Base-by-base conservation (phyloP, 1,284 basidiomycete species). In the Ceratobasidium sp. region DNA sequence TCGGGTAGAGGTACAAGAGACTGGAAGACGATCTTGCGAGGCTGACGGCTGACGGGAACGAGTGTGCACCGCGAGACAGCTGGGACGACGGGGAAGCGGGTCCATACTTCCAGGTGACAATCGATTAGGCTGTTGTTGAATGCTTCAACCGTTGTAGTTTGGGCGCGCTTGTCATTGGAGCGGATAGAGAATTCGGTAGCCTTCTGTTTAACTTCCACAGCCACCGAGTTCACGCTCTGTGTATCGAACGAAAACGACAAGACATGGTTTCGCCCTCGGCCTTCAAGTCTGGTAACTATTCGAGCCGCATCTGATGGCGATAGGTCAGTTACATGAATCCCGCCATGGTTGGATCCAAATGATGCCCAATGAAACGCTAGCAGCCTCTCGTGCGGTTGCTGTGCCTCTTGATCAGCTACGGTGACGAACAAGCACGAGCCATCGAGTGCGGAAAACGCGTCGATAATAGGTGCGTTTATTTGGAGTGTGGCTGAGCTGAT, bases 71-170 rank as follows among this genome's bases (percentile, higher is more conserved):
- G 85, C 57, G 85, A 85, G 42, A 92, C 86, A 0, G 90, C 89
- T 1, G 90, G 85, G 0, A 89, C 80, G 9, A 91, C 90, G 0
- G 91, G 90, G 80, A 90, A 91, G 1, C 90, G 88, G 2, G 87
- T 89, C 90, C 90, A 91, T 59, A 91, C 88, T 23, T 91, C 90
- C 0, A 86, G 81, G 76, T 90, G 87, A 70, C 89, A 90, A 77
- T 91, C 89, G 9, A 91, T 83, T 10, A 91, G 83, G 65, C 84
- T 87, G 69, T 91, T 91, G 79, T 90, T 78, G 0, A 87, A 86
- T 1, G 59, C n/a, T n/a, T n/a, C n/a, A n/a, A n/a, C n/a, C n/a
- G n/a, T n/a, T n/a, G n/a, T n/a, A n/a, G n/a, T n/a, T n/a, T n/a
- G n/a, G n/a, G n/a, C n/a, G n/a, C n/a, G n/a, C n/a, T n/a, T n/a